phyloP scores from a whole-genome alignment of 345 rosid species.

The Arabis hirsuta region DNA sequence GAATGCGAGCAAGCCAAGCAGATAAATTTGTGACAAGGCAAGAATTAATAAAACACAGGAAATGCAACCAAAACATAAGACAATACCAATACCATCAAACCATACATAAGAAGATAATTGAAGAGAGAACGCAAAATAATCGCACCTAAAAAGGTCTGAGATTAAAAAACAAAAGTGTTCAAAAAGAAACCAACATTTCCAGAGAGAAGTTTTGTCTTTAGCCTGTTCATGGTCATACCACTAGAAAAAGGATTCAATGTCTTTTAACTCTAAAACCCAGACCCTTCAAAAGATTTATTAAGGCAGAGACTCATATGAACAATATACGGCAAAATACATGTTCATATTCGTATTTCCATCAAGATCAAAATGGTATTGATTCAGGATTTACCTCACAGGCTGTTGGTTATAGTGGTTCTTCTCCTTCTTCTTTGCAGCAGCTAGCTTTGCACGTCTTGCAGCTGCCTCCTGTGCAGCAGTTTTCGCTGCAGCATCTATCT shows the following conservation, averaged over 20 bases:
- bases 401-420: conserved; percentile 86
- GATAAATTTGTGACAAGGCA: too few species aligned
- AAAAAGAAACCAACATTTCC: not conserved
- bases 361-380: conserved; percentile 35
- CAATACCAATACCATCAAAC: not conserved
- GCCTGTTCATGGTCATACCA: conserved; percentile 35
- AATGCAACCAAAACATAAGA: not conserved
- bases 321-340: conserved; percentile 37
- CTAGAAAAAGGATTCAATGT: conserved; percentile 34
- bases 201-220: conserved; percentile 15
- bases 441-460: conserved; percentile 69
- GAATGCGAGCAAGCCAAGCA: too few species aligned
- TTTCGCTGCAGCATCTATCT: conserved; percentile 71
- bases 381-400: conserved; percentile 57
- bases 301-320: conserved; percentile 43
- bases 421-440: conserved; percentile 90
- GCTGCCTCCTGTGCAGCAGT: conserved; percentile 82
- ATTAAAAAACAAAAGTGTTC: conserved; percentile 8
- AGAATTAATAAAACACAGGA: not conserved
- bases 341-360: conserved; percentile 35
- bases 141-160: conserved; percentile 23
- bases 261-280: conserved; percentile 30
- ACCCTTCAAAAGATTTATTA: conserved; percentile 36
- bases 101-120: not conserved
- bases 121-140: not conserved